Base-by-base conservation (phyloP, 768 basidiomycete species). In the Rhizopogon vulgaris region DNA sequence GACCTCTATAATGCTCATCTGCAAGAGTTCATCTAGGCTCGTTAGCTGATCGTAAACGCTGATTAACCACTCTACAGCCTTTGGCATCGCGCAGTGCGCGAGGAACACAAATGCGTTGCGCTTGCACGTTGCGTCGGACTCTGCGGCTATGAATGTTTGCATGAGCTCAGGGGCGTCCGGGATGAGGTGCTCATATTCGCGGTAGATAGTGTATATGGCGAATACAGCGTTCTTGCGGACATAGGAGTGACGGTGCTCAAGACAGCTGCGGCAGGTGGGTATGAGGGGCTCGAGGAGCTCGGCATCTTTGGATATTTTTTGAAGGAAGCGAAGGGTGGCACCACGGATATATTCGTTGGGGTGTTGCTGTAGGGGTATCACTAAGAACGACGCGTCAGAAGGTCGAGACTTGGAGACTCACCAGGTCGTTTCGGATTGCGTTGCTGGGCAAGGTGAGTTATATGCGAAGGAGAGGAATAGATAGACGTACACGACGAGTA, bases 321-420 rank as follows among this genome's bases (percentile, higher is more conserved):
- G 91, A 11, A 98, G 79, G 73, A 94, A 95, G 24, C 96, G 87
- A 32, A 98, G 82, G 10, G 92, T 94, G n/a, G 94, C 91, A 41
- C 96, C 96, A 36, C 96, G 90, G 61, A 99, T 96, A 69, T 97
- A 99, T 75, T 99, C 96, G 62, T 99, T 98, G 8, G 95, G 94
- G 63, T 99, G 96, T 94, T 98, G 94, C 90, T 94, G 56, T 6
- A 47, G 57, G 52, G 47, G 36, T 48, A 42, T 49, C 32, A 22
- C 22, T 22, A 49, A 41, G 7, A 51, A 56, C 36, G 27, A 25
- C 27, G 3, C 38, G 5, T 24, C 18, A 36, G 27, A 41, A 17
- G 48, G 28, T 9, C 30, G 38, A 11, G 10, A 32, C 49, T 28
- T 28, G 28, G 14, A 22, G 22, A 74, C 89, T 58, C 58, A 94